Base-by-base conservation (phyloP, 257 asterid genomes). In the Solanum megistacrolobum region DNA sequence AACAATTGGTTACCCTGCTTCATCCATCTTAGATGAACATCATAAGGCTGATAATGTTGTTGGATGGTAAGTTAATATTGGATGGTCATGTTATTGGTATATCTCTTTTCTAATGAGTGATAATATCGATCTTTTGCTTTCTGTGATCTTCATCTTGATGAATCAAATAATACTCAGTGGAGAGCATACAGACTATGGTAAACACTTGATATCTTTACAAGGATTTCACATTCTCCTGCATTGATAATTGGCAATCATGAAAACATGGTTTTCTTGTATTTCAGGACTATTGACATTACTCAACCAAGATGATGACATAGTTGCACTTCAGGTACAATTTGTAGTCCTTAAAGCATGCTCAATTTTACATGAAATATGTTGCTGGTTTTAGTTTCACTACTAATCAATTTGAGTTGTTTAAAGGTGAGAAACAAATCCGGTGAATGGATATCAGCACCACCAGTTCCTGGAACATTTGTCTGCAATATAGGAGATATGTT, bases 141-240 rank as follows among this genome's bases (percentile, higher is more conserved):
- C 60, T 76, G 91, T 88, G 48, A 72, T 89, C 36, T 52, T 29
- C 86, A 18, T 82, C 84, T 66, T 52, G 87, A 83, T 52, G 87
- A 83, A 89, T 87, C 84, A 88, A 84, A 89, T 71, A 41, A 41
- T 13, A 25, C 65, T 87, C 94, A 97, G 99, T 88, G 99, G 98
- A 89, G 99, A 98, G 52, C 99, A 97, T 92, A 95, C 99, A 0
- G 99, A 96, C 90, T 96, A 97, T 46, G 99, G 99, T 97, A 97
- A 55, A 86, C 31, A 69, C 84, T 88, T 87, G 34, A 85, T 34
- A 79, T 86, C 48, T 11, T 87, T 21, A 5, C 12, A 69, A 39
- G 18, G 75, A 81, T 31, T 35, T 78, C 71, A 27, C 35, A 4
- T 14, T 58, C n/a, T 41, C 52, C 8, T 11, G 73, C 31, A 86